phyloP scores from a whole-genome alignment of 2,329 filamentous ascomycete species.

The Penicillium sp. region DNA sequence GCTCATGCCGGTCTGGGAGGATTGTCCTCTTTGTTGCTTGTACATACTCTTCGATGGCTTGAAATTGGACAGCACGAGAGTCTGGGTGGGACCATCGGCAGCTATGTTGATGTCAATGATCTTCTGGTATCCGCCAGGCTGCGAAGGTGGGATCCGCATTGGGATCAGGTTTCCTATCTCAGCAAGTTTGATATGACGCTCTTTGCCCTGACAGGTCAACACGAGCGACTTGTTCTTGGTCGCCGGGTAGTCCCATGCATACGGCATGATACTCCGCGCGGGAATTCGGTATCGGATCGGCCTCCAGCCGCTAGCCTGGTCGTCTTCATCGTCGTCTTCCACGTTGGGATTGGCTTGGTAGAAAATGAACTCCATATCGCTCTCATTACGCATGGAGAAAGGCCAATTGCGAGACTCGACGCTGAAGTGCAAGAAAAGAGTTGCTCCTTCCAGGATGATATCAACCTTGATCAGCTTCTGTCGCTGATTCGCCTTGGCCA shows the following conservation, averaged over 20 bases:
- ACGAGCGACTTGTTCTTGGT: conserved; percentile 95
- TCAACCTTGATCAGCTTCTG: conserved; percentile 86
- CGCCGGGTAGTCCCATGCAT: conserved; percentile 98
- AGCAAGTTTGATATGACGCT: conserved; percentile 88
- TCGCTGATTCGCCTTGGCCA: conserved; percentile 83
- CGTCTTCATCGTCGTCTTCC: conserved; percentile 85
- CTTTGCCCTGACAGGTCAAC: conserved; percentile 72
- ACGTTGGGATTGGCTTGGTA: conserved; percentile 91
- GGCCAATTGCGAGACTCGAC: conserved; percentile 95
- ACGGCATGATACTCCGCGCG: conserved; percentile 96
- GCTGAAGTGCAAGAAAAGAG: conserved; percentile 87
- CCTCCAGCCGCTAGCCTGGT: conserved; percentile 78
- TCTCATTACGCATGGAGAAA: conserved; percentile 98
- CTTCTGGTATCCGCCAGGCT: conserved; percentile 65
- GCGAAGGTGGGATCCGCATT: conserved; percentile 75
- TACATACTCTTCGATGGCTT: conserved; percentile 91
- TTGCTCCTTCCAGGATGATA: conserved; percentile 86
- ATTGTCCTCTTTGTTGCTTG: conserved; percentile 57
- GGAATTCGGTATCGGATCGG: conserved; percentile 90
- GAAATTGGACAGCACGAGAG: conserved; percentile 89
- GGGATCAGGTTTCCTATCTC: conserved; percentile 96
- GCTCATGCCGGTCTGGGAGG: conserved; percentile 57
- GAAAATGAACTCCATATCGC: conserved; percentile 93
- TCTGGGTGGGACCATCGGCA: conserved; percentile 93
- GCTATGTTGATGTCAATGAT: conserved; percentile 96